phyloP scores from a whole-genome alignment of 257 asterid species.

The Cruciata laevipes region DNA sequence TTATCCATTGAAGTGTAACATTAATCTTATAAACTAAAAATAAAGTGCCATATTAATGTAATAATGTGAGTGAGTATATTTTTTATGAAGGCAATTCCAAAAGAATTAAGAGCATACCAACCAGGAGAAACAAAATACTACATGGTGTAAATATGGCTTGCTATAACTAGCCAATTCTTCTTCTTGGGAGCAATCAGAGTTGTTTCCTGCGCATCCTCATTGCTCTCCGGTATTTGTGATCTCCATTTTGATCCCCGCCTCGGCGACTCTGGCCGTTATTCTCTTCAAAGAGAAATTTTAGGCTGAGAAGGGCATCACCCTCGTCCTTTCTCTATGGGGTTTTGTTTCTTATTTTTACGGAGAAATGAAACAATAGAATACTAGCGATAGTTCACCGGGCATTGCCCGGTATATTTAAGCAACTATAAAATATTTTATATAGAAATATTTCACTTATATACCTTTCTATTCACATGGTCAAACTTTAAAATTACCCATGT shows the following conservation, averaged over 20 bases:
- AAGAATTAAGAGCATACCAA: constrained; percentile 19
- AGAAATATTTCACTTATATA: too few species aligned
- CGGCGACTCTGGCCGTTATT: constrained; percentile 18
- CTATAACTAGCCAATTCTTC: constrained; percentile 16
- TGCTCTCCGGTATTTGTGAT: constrained; percentile 15
- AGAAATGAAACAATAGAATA: too few species aligned
- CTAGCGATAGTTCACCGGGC: too few species aligned
- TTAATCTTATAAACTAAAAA: too few species aligned
- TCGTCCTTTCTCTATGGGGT: constrained; percentile 32
- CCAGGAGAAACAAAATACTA: constrained; percentile 25
- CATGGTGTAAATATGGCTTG: constrained; percentile 6
- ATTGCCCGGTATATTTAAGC: too few species aligned
- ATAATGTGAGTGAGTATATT: too few species aligned
- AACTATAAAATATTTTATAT: too few species aligned
- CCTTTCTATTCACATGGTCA: too few species aligned
- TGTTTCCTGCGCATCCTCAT: constrained; percentile 20
- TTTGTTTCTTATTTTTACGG: constrained; percentile 32
- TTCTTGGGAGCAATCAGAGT: constrained; percentile 24
- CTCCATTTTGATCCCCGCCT: constrained; percentile 15
- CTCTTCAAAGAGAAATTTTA: constrained; percentile 18
- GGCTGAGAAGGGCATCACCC: constrained; percentile 21
- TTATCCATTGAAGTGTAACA: too few species aligned
- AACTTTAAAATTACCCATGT: too few species aligned
- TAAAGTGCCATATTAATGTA: too few species aligned
- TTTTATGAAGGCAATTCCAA: constrained; percentile 13